phyloP scores from a whole-genome alignment of 73 alveolate species.

The Tetrahymena borealis region DNA sequence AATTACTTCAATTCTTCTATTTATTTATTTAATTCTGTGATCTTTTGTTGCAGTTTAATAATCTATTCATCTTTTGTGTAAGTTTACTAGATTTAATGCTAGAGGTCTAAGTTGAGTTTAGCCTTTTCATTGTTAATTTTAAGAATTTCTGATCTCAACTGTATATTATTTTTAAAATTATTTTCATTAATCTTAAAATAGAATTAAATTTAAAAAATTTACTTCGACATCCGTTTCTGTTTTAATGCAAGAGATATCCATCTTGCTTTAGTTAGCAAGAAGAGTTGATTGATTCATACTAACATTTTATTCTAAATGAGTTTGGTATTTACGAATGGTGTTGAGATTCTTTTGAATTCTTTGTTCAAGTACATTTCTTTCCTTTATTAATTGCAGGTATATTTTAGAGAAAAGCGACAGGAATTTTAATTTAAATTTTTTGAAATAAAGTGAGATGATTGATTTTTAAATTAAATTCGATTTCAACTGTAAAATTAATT shows the following conservation, averaged over 20 bases:
- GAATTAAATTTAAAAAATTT: too few species aligned
- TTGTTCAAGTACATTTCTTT: neutral
- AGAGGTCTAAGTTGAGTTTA: neutral
- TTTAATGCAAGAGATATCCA: neutral
- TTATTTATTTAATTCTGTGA: neutral
- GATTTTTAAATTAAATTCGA: neutral
- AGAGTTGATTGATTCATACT: neutral
- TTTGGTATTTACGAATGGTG: neutral
- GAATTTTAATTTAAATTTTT: neutral
- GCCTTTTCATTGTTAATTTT: neutral
- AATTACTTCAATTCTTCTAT: neutral
- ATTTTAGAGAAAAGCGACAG: too few species aligned
- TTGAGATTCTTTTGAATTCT: neutral
- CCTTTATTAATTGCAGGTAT: neutral
- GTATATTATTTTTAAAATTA: neutral
- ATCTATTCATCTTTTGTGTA: neutral
- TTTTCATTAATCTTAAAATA: neutral
- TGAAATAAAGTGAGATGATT: neutral
- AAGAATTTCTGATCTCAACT: neutral
- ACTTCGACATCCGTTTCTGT: neutral
- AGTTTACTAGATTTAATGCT: neutral
- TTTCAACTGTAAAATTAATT: neutral
- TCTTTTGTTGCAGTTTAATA: neutral
- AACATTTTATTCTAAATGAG: neutral
- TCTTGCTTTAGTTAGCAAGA: neutral